phyloP scores from a whole-genome alignment of 805 yeast species.

The Ogataea dorogensis region DNA sequence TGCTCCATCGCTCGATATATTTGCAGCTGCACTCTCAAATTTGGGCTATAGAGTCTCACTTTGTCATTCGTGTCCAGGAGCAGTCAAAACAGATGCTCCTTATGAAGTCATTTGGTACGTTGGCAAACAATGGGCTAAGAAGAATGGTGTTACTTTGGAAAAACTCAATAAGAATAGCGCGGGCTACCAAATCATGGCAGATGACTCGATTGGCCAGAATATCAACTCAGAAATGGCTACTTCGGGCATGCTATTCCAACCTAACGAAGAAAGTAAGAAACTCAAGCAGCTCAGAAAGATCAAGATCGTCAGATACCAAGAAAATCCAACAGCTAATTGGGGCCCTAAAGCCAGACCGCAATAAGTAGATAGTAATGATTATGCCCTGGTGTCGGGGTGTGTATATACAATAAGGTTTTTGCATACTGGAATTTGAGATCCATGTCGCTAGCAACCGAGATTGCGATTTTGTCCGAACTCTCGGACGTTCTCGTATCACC shows the following conservation, averaged over 20 bases:
- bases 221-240: slow-evolving; percentile 34
- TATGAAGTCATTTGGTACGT: slow-evolving; percentile 76
- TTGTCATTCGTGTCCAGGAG: slow-evolving; percentile 85
- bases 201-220: slow-evolving; percentile 36
- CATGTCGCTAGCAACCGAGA: slow-evolving; percentile 19
- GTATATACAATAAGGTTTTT: too few relatives aligned
- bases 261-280: slow-evolving; percentile 54
- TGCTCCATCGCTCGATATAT: slow-evolving; percentile 72
- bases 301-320: slow-evolving; percentile 85
- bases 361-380: slow-evolving; percentile 12
- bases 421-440: too few relatives aligned
- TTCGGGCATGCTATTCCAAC: slow-evolving; percentile 53
- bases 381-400: too few relatives aligned
- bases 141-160: slow-evolving; percentile 39
- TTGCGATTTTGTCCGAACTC: slow-evolving; percentile 24
- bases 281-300: slow-evolving; percentile 65
- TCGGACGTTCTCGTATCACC: slow-evolving; percentile 27
- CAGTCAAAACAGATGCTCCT: slow-evolving; percentile 88
- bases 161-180: slow-evolving; percentile 49
- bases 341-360: slow-evolving; percentile 83
- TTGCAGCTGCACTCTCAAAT: slow-evolving; percentile 80
- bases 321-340: slow-evolving; percentile 93
- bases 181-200: slow-evolving; percentile 57
- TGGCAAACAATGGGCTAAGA: slow-evolving; percentile 59
- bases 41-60: slow-evolving; percentile 79